Evolutionary conservation across 2,329 filamentous ascomycete genomes (phyloP).

Genomic region (Dothideomycetes sp.): DNA sequence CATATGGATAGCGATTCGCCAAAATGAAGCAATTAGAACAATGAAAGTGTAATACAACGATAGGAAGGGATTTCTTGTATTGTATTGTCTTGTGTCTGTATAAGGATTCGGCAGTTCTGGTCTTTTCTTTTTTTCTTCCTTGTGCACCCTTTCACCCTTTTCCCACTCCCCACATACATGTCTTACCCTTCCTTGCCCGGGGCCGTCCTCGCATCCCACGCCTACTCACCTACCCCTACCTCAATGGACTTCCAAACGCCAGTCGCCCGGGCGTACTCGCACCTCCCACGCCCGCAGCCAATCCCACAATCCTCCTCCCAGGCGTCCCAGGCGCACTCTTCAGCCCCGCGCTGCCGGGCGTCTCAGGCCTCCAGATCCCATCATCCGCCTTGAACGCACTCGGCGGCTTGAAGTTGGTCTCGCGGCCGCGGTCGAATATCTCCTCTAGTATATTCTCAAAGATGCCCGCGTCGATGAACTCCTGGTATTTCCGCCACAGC

Average conservation of each 20-base stretch:
- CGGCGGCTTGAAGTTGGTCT: constrained; percentile 36
- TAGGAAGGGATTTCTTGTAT: too few species aligned
- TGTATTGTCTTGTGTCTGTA: too few species aligned
- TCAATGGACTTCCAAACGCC: constrained; percentile 23
- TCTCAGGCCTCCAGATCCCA: constrained; percentile 15
- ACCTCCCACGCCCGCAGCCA: constrained; percentile 11
- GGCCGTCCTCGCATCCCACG: too few species aligned
- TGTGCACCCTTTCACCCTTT: too few species aligned
- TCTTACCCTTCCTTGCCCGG: too few species aligned
- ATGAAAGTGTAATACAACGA: too few species aligned
- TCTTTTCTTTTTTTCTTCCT: too few species aligned
- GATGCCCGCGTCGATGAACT: constrained; percentile 78
- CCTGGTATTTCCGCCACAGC: constrained; percentile 79
- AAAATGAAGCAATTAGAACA: too few species aligned
- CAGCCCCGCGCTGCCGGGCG: constrained; percentile 9
- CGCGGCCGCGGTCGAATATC: constrained; percentile 59
- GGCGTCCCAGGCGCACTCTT: constrained; percentile 23
- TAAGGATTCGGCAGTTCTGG: too few species aligned
- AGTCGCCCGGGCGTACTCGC: constrained; percentile 15
- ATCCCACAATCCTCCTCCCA: constrained; percentile 10
- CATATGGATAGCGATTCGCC: too few species aligned
- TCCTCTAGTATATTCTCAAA: constrained; percentile 75
- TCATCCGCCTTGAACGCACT: constrained; percentile 10
- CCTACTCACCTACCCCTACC: too few species aligned
- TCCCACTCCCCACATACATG: too few species aligned